Evolutionary conservation across 441 rosid species (phyloP).

Genomic region (Isatis lusitanica): DNA sequence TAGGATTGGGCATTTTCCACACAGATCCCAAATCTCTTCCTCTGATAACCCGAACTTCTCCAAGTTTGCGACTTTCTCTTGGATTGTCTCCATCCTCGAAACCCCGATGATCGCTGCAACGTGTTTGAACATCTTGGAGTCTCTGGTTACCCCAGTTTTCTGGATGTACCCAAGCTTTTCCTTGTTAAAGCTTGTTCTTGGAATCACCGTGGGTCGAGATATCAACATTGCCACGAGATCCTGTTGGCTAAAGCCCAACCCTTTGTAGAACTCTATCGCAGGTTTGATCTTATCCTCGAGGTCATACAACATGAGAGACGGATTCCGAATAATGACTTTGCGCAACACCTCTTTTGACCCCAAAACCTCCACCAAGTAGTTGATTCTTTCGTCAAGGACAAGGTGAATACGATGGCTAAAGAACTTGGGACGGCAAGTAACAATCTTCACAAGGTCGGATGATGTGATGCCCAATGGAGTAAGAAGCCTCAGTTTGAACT

Average conservation of each 20-base stretch:
- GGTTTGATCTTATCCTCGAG: constrained; percentile 58
- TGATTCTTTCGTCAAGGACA: constrained; percentile 65
- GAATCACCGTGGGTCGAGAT: constrained; percentile 69
- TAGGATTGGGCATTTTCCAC: constrained; percentile 58
- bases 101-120: constrained; percentile 63
- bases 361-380: constrained; percentile 50
- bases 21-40: constrained; percentile 63
- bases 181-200: constrained; percentile 58
- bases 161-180: constrained; percentile 67
- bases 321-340: constrained; percentile 68
- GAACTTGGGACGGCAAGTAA: constrained; percentile 75
- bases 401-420: constrained; percentile 56
- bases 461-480: constrained; percentile 57
- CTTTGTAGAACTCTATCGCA: constrained; percentile 53
- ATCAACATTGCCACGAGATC: constrained; percentile 64
- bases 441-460: constrained; percentile 74
- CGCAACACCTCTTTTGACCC: constrained; percentile 64
- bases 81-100: constrained; percentile 67
- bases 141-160: constrained; percentile 49
- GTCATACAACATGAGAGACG: constrained; percentile 74
- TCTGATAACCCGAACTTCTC: constrained; percentile 71
- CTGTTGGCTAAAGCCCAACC: constrained; percentile 48
- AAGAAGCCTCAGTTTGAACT: constrained; percentile 57
- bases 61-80: constrained; percentile 66
- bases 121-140: constrained; percentile 74